Evolutionary conservation across 1,284 basidiomycete species (phyloP).

Genomic region (Microbotryum silenes-acaulis): DNA sequence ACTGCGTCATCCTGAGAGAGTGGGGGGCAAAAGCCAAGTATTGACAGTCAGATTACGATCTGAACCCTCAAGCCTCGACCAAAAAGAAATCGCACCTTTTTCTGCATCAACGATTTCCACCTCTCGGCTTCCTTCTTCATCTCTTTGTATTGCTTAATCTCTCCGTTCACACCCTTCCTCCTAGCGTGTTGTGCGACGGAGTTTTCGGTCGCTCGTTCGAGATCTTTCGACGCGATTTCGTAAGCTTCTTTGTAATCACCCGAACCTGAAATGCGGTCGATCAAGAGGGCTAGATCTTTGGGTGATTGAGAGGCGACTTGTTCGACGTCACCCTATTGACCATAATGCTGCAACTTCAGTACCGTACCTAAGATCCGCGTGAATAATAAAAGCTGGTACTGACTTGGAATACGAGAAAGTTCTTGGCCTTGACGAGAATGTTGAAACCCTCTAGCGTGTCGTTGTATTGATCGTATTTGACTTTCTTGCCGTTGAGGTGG

Average conservation of each 20-base stretch:
- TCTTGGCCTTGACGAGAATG: slow-evolving; percentile 97
- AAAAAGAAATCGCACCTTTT: slow-evolving; percentile 38
- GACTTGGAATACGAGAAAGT: slow-evolving; percentile 94
- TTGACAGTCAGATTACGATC: too few relatives aligned
- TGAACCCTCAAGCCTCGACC: too few relatives aligned
- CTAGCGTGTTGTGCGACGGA: slow-evolving; percentile 91
- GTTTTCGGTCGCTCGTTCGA: slow-evolving; percentile 84
- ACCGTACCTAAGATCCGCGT: too few relatives aligned
- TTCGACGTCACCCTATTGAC: slow-evolving; percentile 74
- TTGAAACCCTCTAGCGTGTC: slow-evolving; percentile 77
- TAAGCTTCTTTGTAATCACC: slow-evolving; percentile 83
- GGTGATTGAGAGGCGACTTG: slow-evolving; percentile 93
- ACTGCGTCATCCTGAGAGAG: slow-evolving; percentile 62
- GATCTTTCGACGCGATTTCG: slow-evolving; percentile 75
- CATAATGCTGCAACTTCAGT: too few relatives aligned
- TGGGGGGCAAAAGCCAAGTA: too few relatives aligned
- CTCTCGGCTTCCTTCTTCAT: slow-evolving; percentile 89
- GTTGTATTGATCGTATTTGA: slow-evolving; percentile 79
- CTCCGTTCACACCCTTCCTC: slow-evolving; percentile 81
- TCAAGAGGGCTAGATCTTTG: slow-evolving; percentile 76
- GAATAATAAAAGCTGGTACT: not conserved
- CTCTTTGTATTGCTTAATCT: slow-evolving; percentile 96
- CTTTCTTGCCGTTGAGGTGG: slow-evolving; percentile 66
- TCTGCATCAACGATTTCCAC: slow-evolving; percentile 68
- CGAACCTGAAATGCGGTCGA: slow-evolving; percentile 93